phyloP scores from a whole-genome alignment of 129 eudicot genomes.

The Cynara cardunculus region DNA sequence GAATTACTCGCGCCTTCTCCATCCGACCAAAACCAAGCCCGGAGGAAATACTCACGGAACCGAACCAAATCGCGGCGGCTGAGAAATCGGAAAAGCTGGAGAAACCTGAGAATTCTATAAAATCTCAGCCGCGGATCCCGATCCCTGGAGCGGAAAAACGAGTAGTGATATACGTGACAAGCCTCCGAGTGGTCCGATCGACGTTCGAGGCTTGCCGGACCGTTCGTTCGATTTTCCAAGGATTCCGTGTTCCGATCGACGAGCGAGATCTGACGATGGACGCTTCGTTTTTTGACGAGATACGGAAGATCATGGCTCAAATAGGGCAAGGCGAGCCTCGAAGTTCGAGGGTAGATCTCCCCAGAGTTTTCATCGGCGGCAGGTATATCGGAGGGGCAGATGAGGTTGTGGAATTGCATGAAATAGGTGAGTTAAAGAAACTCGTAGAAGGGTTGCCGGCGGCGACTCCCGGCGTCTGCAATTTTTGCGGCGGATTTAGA shows the following conservation, averaged over 20 bases:
- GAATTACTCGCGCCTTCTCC: conserved; percentile 46
- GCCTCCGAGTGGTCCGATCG: conserved; percentile 76
- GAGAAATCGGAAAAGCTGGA: conserved; percentile 14
- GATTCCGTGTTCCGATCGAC: conserved; percentile 72
- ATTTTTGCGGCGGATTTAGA: conserved; percentile 72
- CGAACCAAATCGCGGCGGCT: neutral
- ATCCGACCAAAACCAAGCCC: conserved; percentile 12
- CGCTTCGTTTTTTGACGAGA: conserved; percentile 52
- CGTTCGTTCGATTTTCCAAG: conserved; percentile 60
- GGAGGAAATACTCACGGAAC: neutral
- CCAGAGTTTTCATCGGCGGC: conserved; percentile 82
- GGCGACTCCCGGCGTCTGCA: conserved; percentile 57
- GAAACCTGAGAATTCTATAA: neutral
- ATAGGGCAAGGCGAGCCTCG: conserved; percentile 24
- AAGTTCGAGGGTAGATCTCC: conserved; percentile 41
- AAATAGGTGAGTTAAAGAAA: conserved; percentile 81
- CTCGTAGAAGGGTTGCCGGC: conserved; percentile 53
- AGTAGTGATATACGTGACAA: conserved; percentile 67
- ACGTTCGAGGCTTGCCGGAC: conserved; percentile 85
- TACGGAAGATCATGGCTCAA: conserved; percentile 43
- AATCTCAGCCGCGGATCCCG: conserved; percentile 13
- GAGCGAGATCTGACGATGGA: conserved; percentile 95
- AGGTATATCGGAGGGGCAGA: conserved; percentile 90
- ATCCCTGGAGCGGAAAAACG: conserved; percentile 54
- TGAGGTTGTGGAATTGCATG: conserved; percentile 73